Evolutionary conservation across 306 rosid species (phyloP).

Genomic region (Citrullus amarus): DNA sequence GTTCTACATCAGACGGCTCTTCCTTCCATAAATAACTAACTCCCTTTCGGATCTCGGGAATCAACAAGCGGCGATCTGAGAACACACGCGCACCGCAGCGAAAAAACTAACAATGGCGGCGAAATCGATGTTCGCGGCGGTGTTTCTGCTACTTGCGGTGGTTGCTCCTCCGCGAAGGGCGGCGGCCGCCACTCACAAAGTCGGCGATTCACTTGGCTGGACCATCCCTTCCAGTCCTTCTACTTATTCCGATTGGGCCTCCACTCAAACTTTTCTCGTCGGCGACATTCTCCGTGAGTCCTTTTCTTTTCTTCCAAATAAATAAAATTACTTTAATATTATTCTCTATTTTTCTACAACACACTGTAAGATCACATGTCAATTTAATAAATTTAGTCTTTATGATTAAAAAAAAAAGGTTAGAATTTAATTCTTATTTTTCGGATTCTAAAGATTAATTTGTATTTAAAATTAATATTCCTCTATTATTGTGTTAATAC

Average conservation of each 20-base stretch:
- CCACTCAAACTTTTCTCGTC: slow-evolving; percentile 26
- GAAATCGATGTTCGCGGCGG: not conserved
- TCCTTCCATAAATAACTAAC: not conserved
- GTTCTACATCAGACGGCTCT: not conserved
- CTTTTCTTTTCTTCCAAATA: not conserved
- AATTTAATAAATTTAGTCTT: too few relatives aligned
- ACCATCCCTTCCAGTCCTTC: slow-evolving; percentile 19
- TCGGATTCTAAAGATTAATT: too few relatives aligned
- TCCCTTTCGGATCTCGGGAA: not conserved
- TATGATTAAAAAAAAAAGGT: too few relatives aligned
- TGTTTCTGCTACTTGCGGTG: not conserved
- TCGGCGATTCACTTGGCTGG: slow-evolving; percentile 61
- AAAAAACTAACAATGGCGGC: not conserved
- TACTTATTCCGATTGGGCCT: slow-evolving; percentile 44
- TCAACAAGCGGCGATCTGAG: not conserved
- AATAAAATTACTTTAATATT: too few relatives aligned
- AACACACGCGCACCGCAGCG: not conserved
- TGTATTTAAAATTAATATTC: too few relatives aligned
- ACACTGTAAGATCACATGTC: too few relatives aligned
- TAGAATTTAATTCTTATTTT: too few relatives aligned
- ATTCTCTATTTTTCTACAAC: too few relatives aligned
- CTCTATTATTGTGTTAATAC: too few relatives aligned
- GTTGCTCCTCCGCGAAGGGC: not conserved
- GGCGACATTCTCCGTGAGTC: slow-evolving; percentile 25
- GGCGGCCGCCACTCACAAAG: slow-evolving; percentile 29